Conservation (phyloP, 768 basidiomycete species). For the Mycena leptocephala region DNA sequence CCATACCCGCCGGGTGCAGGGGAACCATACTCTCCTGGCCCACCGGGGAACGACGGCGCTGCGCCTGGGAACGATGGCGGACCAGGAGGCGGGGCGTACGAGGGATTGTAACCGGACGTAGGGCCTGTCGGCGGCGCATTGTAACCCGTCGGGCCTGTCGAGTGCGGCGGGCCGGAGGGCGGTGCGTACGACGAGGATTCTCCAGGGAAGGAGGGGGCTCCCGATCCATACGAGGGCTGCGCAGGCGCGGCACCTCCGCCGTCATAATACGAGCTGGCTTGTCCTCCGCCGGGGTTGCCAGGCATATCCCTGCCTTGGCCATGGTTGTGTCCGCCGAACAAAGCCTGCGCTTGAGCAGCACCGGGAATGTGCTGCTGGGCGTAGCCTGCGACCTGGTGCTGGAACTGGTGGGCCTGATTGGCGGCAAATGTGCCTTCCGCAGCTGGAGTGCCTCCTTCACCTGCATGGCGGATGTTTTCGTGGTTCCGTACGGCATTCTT, state of each 20-base stretch:
- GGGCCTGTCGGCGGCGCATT: conserved; percentile 36
- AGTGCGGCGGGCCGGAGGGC: conserved; percentile 47
- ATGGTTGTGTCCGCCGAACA: conserved; percentile 46
- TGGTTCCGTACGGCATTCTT: conserved; percentile 82
- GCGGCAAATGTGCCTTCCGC: conserved; percentile 67
- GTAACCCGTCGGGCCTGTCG: too few species aligned
- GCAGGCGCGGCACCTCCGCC: conserved; percentile 18
- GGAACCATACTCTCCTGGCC: conserved; percentile 24
- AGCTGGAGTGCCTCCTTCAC: conserved; percentile 65
- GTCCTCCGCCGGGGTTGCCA: conserved; percentile 36
- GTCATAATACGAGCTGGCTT: conserved; percentile 51
- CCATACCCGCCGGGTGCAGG: conserved; percentile 1
- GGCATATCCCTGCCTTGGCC: conserved; percentile 31
- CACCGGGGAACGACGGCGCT: conserved; percentile 50
- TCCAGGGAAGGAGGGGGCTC: conserved; percentile 1
- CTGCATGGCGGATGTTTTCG: conserved; percentile 75
- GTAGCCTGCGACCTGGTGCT: conserved; percentile 65
- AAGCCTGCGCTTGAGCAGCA: conserved; percentile 58
- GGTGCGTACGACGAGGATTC: conserved; percentile 37
- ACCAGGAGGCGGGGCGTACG: conserved; percentile 49
- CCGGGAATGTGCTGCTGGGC: conserved; percentile 61
- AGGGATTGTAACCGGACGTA: conserved; percentile 49
- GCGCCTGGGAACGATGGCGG: conserved; percentile 50
- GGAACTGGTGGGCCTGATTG: conserved; percentile 64
- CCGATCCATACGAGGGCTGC: conserved; percentile 16